phyloP scores from a whole-genome alignment of 306 rosid genomes.

The Lathyrus sativus region DNA sequence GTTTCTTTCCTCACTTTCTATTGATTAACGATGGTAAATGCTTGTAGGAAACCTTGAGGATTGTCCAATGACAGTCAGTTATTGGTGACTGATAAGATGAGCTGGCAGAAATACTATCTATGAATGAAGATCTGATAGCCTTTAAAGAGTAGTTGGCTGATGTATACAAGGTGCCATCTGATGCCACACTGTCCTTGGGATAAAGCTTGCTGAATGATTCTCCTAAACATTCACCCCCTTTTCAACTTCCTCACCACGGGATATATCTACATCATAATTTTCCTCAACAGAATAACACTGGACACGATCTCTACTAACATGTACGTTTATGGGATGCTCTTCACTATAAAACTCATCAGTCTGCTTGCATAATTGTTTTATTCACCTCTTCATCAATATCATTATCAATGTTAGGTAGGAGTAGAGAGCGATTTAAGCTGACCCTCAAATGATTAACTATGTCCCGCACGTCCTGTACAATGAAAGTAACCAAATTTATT shows the following conservation, averaged over 20 bases:
- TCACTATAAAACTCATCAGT: too few relatives aligned
- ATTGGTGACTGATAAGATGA: too few relatives aligned
- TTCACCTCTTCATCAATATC: constrained; percentile 64
- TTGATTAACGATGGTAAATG: too few relatives aligned
- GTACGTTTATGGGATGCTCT: constrained; percentile 40
- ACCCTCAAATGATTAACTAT: too few relatives aligned
- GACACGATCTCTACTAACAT: constrained; percentile 50
- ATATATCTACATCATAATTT: constrained; percentile 52
- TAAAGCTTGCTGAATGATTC: constrained; percentile 41
- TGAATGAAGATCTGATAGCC: constrained; percentile 50
- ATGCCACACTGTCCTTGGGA: constrained; percentile 43
- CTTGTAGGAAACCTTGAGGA: too few relatives aligned
- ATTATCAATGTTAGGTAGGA: constrained; percentile 55
- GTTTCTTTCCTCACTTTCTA: too few relatives aligned
- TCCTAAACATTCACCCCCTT: constrained; percentile 47
- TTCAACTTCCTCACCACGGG: constrained; percentile 57
- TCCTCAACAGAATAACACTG: constrained; percentile 57
- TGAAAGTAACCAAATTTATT: too few relatives aligned
- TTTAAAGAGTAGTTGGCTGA: constrained; percentile 41
- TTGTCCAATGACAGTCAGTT: too few relatives aligned
- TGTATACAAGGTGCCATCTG: constrained; percentile 42
- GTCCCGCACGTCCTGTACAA: too few relatives aligned
- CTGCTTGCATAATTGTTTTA: constrained; percentile 62
- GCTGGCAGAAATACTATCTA: constrained; percentile 64
- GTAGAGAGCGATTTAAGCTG: too few relatives aligned